Evolutionary conservation across 768 basidiomycete genomes (phyloP).

Genomic region (Podaxis mareebaensis): DNA sequence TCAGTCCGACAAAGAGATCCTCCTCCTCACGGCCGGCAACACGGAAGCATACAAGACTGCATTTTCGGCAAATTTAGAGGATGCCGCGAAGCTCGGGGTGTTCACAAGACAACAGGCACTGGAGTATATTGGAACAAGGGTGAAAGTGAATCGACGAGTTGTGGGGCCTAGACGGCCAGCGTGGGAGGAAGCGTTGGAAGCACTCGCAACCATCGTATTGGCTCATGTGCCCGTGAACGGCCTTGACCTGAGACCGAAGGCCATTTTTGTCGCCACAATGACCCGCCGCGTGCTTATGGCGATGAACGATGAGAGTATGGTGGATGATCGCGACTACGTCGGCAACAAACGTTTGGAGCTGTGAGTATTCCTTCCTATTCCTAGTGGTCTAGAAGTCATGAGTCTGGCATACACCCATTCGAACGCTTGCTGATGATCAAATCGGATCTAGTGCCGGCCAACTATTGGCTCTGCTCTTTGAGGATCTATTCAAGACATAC

Average conservation of each 20-base stretch:
- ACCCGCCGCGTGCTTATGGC: conserved; percentile 94
- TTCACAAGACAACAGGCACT: conserved; percentile 93
- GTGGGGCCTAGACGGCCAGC: conserved; percentile 82
- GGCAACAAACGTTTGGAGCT: conserved; percentile 98
- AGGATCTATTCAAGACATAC: conserved; percentile 98
- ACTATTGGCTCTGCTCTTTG: conserved; percentile 91
- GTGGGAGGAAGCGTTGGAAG: conserved; percentile 95
- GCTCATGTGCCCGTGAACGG: conserved; percentile 93
- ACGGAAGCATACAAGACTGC: conserved; percentile 84
- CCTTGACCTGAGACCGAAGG: conserved; percentile 90
- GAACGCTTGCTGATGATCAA: conserved; percentile 4
- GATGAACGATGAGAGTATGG: conserved; percentile 94
- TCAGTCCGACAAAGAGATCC: conserved; percentile 96
- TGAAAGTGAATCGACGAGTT: conserved; percentile 82
- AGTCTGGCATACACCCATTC: not conserved
- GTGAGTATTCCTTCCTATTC: conserved; percentile 47
- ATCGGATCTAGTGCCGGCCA: conserved; percentile 78
- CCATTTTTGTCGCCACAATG: conserved; percentile 98
- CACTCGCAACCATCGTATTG: conserved; percentile 94
- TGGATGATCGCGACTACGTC: conserved; percentile 98
- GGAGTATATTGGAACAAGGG: conserved; percentile 92
- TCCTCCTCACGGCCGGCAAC: conserved; percentile 89
- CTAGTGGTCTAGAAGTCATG: not conserved
- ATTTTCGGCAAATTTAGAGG: conserved; percentile 92
- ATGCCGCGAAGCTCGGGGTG: conserved; percentile 87